Percentiles rank a stretch among this genome's conserved stretches.
These are phyloP conservation scores for Cytospora piceae DNA, from an alignment of 2,329 filamentous ascomycete species.

Conservation along the genomic window DNA sequence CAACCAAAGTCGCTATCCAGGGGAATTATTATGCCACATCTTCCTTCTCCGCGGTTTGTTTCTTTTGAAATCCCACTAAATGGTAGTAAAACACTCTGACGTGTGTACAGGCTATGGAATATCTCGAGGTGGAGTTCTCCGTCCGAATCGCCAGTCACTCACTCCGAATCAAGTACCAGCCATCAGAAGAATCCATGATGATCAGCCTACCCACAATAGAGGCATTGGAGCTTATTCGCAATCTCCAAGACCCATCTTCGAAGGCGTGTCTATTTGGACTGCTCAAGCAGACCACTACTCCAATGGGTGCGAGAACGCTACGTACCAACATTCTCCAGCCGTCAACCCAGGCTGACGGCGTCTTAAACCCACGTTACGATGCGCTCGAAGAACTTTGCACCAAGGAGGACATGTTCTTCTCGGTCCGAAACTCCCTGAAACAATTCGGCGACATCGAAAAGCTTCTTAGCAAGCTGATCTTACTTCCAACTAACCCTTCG, in stretches of 20 bases:
- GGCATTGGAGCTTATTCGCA: slow-evolving; percentile 89
- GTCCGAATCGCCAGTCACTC: slow-evolving; percentile 77
- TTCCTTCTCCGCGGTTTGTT: slow-evolving; percentile 76
- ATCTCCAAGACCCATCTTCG: slow-evolving; percentile 75
- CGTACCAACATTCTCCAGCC: slow-evolving; percentile 88
- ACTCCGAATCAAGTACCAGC: slow-evolving; percentile 82
- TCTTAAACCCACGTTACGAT: slow-evolving; percentile 75
- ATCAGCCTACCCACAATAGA: slow-evolving; percentile 88
- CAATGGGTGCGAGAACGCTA: slow-evolving; percentile 85
- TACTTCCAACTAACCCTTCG: slow-evolving; percentile 68
- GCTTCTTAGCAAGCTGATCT: slow-evolving; percentile 79
- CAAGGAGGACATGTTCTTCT: slow-evolving; percentile 84
- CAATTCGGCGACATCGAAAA: slow-evolving; percentile 78
- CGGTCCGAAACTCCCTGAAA: slow-evolving; percentile 74
- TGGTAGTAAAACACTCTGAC: background rate
- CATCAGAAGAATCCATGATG: slow-evolving; percentile 92
- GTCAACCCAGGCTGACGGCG: slow-evolving; percentile 67
- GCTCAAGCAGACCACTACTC: slow-evolving; percentile 81
- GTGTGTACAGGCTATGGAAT: slow-evolving; percentile 71
- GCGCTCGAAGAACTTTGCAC: slow-evolving; percentile 80
- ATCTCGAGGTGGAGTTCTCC: slow-evolving; percentile 71
- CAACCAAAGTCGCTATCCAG: slow-evolving; percentile 75
- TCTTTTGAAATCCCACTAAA: background rate
- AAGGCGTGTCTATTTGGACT: slow-evolving; percentile 83
- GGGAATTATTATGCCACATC: slow-evolving; percentile 88